Conservation (phyloP, 768 basidiomycete genomes). For the Suillus hirtellus region DNA sequence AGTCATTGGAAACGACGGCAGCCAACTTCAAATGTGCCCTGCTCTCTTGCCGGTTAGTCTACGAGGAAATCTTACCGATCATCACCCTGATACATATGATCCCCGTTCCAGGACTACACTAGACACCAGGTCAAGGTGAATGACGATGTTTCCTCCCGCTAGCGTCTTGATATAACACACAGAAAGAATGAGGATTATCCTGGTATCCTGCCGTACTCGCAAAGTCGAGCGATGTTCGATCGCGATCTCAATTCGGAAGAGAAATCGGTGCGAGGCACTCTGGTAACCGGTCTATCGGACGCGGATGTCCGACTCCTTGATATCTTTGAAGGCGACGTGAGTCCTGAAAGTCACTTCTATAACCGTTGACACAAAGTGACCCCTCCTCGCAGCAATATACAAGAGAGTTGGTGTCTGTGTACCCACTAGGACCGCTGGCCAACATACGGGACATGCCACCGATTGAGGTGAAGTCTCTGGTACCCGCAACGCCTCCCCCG, state of each 20-base stretch:
- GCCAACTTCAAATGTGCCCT: constrained; percentile 64
- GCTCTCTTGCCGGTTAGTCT: constrained; percentile 69
- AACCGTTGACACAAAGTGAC: background rate
- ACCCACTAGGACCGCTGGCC: constrained; percentile 51
- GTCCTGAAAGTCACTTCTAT: constrained; percentile 21
- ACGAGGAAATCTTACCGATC: background rate
- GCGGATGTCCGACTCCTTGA: constrained; percentile 72
- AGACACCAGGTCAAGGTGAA: constrained; percentile 74
- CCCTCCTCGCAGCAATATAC: constrained; percentile 63
- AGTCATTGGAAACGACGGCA: constrained; percentile 71
- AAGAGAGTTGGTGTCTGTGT: constrained; percentile 51
- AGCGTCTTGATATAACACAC: constrained; percentile 10
- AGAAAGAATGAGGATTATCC: constrained; percentile 76
- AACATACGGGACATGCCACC: constrained; percentile 26
- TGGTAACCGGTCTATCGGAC: constrained; percentile 71
- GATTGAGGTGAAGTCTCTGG: constrained; percentile 32
- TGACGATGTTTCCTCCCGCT: background rate
- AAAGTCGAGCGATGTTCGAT: constrained; percentile 48
- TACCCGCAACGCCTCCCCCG: constrained; percentile 44
- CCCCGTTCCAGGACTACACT: constrained; percentile 61
- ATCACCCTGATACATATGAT: constrained; percentile 3
- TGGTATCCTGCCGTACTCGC: constrained; percentile 65
- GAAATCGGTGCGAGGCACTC: constrained; percentile 70
- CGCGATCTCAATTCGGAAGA: constrained; percentile 60
- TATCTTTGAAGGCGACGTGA: constrained; percentile 77